Conservation (phyloP, 2,329 filamentous ascomycete genomes). For the Talaromyces piceae region DNA sequence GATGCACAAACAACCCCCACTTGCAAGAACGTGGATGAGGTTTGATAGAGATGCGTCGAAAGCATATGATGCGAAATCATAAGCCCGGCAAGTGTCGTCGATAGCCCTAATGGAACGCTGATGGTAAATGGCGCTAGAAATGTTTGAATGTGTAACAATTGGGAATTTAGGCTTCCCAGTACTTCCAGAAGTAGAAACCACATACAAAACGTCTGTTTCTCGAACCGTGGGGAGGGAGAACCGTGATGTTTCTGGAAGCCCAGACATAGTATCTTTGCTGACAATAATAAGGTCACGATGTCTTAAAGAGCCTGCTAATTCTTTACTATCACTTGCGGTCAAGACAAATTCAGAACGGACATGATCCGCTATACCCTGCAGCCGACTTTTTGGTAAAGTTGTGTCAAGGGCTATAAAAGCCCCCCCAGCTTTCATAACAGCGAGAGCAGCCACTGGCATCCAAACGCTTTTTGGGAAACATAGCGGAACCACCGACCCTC, state of each 20-base stretch:
- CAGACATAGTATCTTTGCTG: not conserved
- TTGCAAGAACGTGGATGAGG: constrained; percentile 47
- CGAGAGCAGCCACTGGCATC: constrained; percentile 11
- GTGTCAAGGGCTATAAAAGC: constrained; percentile 1
- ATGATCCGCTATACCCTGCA: not conserved
- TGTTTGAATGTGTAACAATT: constrained; percentile 52
- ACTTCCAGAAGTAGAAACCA: constrained; percentile 53
- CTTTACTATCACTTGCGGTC: not conserved
- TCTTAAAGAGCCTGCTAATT: not conserved
- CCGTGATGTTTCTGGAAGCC: not conserved
- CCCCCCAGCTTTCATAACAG: constrained; percentile 14
- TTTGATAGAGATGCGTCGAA: constrained; percentile 49
- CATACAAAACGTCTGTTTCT: constrained; percentile 37
- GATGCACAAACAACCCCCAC: constrained; percentile 54
- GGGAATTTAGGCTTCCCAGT: constrained; percentile 49
- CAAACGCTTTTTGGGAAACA: constrained; percentile 13
- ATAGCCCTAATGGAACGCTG: constrained; percentile 47
- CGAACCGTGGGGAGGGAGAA: not conserved
- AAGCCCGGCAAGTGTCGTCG: constrained; percentile 41
- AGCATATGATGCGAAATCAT: constrained; percentile 50
- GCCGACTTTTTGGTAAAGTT: not conserved
- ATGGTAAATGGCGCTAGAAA: constrained; percentile 54
- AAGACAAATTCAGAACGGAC: not conserved
- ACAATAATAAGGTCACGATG: not conserved
- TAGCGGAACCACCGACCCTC: not conserved